phyloP scores from a whole-genome alignment of 768 basidiomycete species.

The Cystobasidiopsis lactophilus region DNA sequence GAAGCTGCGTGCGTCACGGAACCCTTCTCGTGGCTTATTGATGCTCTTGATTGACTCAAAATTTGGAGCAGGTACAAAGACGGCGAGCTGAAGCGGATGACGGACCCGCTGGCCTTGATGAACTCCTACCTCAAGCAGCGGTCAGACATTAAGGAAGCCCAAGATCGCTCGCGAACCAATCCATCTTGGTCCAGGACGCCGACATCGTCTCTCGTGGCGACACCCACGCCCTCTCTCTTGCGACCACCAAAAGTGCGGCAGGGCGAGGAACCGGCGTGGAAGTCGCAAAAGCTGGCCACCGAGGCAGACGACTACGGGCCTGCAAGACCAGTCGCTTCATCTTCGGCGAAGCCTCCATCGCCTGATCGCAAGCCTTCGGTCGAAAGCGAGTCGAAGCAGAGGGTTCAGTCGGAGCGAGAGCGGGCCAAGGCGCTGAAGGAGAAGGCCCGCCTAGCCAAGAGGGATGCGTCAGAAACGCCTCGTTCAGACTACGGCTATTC shows the following conservation, averaged over 20 bases:
- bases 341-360: background rate
- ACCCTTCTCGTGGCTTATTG: background rate
- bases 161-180: slow-evolving; percentile 2
- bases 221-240: slow-evolving; percentile 2
- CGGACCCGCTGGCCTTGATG: slow-evolving; percentile 18
- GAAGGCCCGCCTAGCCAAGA: background rate
- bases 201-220: background rate
- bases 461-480: background rate
- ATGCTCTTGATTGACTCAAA: background rate
- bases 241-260: background rate
- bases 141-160: slow-evolving; percentile 4
- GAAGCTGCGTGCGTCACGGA: background rate
- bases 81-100: slow-evolving; percentile 13
- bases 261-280: no score
- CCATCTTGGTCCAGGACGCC: slow-evolving; percentile 10
- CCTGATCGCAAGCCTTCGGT: background rate
- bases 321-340: background rate
- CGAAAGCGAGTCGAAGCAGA: background rate
- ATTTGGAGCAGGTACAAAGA: slow-evolving; percentile 14
- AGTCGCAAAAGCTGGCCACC: no score
- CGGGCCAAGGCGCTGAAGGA: slow-evolving; percentile 4
- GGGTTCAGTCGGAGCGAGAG: slow-evolving; percentile 3
- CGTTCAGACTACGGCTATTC: slow-evolving; percentile 6
- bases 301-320: no score
- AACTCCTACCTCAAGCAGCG: slow-evolving; percentile 16